Conservation (phyloP, 768 basidiomycete genomes). For the Russula dissimulans region DNA sequence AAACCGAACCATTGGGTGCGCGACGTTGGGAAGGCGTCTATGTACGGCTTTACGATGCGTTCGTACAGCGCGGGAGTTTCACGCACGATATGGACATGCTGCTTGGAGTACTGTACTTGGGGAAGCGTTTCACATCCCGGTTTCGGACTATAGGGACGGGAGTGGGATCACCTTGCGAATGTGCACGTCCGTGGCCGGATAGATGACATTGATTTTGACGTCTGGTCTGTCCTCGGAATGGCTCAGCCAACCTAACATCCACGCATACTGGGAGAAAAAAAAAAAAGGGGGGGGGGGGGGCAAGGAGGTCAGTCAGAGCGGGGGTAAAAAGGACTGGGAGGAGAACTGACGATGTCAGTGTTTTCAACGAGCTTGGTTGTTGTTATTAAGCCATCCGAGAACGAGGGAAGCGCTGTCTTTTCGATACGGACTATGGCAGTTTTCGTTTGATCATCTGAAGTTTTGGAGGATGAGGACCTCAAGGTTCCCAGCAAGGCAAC, state of each 20-base stretch:
- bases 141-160: neutral
- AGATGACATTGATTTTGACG: constrained; percentile 76
- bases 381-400: constrained; percentile 33
- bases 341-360: constrained; percentile 55
- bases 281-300: neutral
- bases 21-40: constrained; percentile 59
- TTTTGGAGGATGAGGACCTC: neutral
- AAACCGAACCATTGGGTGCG: constrained; percentile 76
- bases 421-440: constrained; percentile 71
- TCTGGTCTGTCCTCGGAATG: constrained; percentile 41
- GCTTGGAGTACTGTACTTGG: constrained; percentile 59
- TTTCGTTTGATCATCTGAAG: neutral
- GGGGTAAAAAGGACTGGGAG: neutral
- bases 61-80: constrained; percentile 80
- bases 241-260: constrained; percentile 66
- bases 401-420: constrained; percentile 56
- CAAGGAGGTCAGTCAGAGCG: neutral
- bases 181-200: constrained; percentile 84
- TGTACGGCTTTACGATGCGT: constrained; percentile 67
- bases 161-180: constrained; percentile 56
- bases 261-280: constrained; percentile 53
- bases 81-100: constrained; percentile 58
- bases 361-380: constrained; percentile 41
- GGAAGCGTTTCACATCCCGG: neutral
- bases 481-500: constrained; percentile 11